phyloP scores from a whole-genome alignment of 306 rosid species.

The Acacia melanoxylon region DNA sequence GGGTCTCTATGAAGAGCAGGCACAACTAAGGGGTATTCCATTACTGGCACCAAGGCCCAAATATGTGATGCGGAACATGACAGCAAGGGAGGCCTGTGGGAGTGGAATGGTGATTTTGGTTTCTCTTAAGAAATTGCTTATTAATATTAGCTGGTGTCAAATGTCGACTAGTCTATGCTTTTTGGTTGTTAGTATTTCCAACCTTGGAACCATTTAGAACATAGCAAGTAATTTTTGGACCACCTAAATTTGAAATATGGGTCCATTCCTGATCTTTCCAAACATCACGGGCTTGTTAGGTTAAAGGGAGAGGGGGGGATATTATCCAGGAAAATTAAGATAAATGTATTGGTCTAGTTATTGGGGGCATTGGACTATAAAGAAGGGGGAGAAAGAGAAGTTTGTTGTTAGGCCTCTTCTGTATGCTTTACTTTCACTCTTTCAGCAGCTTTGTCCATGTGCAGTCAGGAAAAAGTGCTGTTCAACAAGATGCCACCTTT shows the following conservation, averaged over 20 bases:
- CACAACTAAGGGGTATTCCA: slow-evolving; percentile 54
- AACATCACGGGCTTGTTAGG: slow-evolving; percentile 2
- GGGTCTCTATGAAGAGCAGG: slow-evolving; percentile 79
- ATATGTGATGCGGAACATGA: slow-evolving; percentile 38
- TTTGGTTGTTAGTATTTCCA: not conserved
- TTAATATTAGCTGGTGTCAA: not conserved
- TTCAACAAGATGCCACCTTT: slow-evolving; percentile 3
- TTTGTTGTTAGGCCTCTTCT: not conserved
- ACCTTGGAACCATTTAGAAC: not conserved
- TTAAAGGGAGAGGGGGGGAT: not conserved
- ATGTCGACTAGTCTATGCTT: not conserved
- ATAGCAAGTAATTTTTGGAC: not conserved
- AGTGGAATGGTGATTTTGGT: slow-evolving; percentile 44
- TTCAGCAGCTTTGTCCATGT: not conserved
- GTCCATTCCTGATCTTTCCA: slow-evolving; percentile 2
- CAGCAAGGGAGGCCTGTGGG: slow-evolving; percentile 55
- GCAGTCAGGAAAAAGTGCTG: not conserved
- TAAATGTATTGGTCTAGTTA: not conserved
- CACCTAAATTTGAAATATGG: not conserved
- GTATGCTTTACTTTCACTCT: not conserved
- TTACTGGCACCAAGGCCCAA: slow-evolving; percentile 60
- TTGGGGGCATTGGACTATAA: not conserved
- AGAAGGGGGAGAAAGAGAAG: slow-evolving; percentile 3
- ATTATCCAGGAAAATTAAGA: not conserved
- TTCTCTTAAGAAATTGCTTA: not conserved